These are phyloP conservation scores for Phaffia australis DNA, from an alignment of 768 basidiomycete species.

Conservation along the genomic window DNA sequence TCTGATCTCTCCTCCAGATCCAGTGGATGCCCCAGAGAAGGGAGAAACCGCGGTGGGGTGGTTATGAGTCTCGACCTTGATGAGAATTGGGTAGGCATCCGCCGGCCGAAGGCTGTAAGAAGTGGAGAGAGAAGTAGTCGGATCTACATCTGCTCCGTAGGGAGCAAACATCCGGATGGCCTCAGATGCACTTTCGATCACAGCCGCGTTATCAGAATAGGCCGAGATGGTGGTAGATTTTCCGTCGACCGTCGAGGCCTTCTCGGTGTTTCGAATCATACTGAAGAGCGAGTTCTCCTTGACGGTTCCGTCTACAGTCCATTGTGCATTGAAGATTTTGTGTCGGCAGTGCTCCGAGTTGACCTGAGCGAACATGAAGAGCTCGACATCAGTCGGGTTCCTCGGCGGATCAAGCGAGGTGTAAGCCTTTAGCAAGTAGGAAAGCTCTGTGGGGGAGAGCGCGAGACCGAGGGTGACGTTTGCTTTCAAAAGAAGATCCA, in stretches of 20 bases:
- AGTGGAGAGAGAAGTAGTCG: conserved; percentile 35
- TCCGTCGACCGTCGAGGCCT: conserved; percentile 50
- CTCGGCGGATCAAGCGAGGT: conserved; percentile 46
- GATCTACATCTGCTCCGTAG: conserved; percentile 25
- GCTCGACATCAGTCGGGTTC: conserved; percentile 89
- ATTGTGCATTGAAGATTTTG: conserved; percentile 97
- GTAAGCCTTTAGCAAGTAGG: conserved; percentile 83
- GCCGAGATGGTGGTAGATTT: conserved; percentile 97
- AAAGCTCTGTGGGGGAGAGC: conserved; percentile 75
- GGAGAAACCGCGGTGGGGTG: conserved; percentile 98
- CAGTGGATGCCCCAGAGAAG: conserved; percentile 95
- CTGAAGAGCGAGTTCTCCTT: conserved; percentile 71
- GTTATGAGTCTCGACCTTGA: conserved; percentile 99
- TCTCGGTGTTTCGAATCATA: conserved; percentile 96
- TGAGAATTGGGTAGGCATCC: conserved; percentile 67
- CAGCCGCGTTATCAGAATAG: conserved; percentile 96
- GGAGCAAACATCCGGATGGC: conserved; percentile 62
- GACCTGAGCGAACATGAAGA: conserved; percentile 99
- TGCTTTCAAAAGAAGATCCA: conserved; percentile 55
- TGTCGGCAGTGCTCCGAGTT: conserved; percentile 99
- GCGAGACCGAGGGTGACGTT: conserved; percentile 84
- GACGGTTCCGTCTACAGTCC: conserved; percentile 67
- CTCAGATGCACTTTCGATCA: conserved; percentile 58
- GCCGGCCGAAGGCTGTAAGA: conserved; percentile 29
- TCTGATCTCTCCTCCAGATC: conserved; percentile 94